Evolutionary conservation across 2,329 filamentous ascomycete genomes (phyloP).

Genomic region (Neonectria ditissima): DNA sequence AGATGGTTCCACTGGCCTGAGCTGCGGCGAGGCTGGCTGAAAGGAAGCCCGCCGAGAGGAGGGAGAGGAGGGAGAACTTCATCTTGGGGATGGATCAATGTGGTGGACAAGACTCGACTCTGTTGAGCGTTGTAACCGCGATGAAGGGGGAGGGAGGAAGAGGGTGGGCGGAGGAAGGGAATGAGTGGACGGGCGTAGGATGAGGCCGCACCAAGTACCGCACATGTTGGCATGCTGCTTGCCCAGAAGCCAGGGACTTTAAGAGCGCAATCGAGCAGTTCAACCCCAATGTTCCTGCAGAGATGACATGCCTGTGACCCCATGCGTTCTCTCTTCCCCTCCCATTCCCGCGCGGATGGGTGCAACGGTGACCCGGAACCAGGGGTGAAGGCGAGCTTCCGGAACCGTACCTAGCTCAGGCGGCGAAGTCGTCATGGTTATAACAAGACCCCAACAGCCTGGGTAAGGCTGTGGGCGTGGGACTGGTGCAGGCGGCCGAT

Average conservation of each 20-base stretch:
- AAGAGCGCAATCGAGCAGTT: conserved; percentile 2
- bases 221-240: background rate
- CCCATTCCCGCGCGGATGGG: conserved; percentile 3
- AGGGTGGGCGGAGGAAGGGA: background rate
- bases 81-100: conserved; percentile 29
- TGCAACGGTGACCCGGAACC: background rate
- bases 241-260: background rate
- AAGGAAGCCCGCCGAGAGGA: conserved; percentile 33
- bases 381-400: conserved; percentile 1
- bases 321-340: conserved; percentile 3
- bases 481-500: conserved; percentile 6
- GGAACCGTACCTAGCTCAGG: conserved; percentile 7
- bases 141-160: background rate
- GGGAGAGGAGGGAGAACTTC: conserved; percentile 40
- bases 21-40: conserved; percentile 38
- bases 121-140: background rate
- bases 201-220: background rate
- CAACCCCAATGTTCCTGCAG: background rate
- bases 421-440: background rate
- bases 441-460: conserved; percentile 1
- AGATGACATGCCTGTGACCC: conserved; percentile 1
- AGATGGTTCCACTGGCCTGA: conserved; percentile 48
- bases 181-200: conserved; percentile 1
- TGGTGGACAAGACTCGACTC: background rate
- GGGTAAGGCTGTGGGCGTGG: background rate